These are phyloP conservation scores for Plasmodium cynomolgi DNA, from an alignment of 169 alveolate species.

Conservation along the genomic window DNA sequence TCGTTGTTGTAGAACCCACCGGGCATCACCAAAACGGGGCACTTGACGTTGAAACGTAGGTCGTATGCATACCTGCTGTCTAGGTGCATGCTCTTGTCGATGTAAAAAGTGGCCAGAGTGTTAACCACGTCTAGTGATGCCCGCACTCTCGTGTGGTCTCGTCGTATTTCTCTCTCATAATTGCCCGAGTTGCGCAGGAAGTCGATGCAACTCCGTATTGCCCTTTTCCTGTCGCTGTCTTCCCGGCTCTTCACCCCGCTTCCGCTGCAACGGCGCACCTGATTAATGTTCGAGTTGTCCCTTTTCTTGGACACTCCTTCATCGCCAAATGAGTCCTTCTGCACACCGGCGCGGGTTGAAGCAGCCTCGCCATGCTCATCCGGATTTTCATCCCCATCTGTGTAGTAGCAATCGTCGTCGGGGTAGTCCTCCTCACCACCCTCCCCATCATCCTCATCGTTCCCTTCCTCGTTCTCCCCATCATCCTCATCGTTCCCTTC, in stretches of 20 bases:
- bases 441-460: neutral
- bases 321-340: neutral
- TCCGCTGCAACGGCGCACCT: neutral
- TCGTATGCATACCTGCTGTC: constrained; percentile 49
- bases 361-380: neutral
- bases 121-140: constrained; percentile 47
- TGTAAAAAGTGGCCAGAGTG: constrained; percentile 47
- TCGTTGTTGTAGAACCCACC: constrained; percentile 55
- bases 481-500: neutral
- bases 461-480: neutral
- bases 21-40: constrained; percentile 60
- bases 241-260: neutral
- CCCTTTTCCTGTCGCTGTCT: neutral
- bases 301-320: neutral
- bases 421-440: neutral
- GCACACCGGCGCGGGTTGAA: neutral
- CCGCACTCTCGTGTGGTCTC: neutral
- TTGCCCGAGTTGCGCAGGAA: neutral
- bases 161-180: constrained; percentile 24
- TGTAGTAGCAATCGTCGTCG: neutral
- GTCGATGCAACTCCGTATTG: neutral
- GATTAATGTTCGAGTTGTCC: neutral
- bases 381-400: neutral
- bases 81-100: constrained; percentile 9
- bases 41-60: neutral